Percentiles rank a stretch among this genome's conserved stretches.
Conservation (phyloP, 106 monocot species). For the Dioscorea alata region DNA sequence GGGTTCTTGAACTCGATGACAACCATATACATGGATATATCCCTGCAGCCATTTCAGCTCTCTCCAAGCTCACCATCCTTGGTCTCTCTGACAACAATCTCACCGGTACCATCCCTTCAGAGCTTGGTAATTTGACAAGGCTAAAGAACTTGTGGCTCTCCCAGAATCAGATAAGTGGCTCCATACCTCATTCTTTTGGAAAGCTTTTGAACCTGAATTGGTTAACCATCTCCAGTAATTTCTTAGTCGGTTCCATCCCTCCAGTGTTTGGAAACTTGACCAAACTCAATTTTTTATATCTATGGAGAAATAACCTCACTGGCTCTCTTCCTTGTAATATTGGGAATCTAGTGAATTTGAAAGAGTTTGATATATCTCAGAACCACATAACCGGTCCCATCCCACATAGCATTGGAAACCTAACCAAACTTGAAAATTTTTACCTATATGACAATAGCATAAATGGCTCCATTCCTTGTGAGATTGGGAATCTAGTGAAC, state of each 20-base stretch:
- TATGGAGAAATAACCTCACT: not conserved
- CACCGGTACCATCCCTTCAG: too few species aligned
- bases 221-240: too few species aligned
- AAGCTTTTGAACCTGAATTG: not conserved
- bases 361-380: not conserved
- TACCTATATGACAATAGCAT: not conserved
- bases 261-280: too few species aligned
- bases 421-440: not conserved
- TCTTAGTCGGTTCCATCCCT: too few species aligned
- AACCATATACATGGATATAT: slow-evolving; percentile 7
- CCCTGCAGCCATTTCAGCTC: too few species aligned
- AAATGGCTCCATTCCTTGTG: not conserved
- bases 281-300: not conserved
- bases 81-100: too few species aligned
- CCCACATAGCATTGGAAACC: slow-evolving; percentile 2
- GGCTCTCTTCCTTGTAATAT: slow-evolving; percentile 3
- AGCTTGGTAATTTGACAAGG: too few species aligned
- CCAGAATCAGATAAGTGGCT: not conserved
- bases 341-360: not conserved
- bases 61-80: too few species aligned
- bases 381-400: slow-evolving; percentile 4
- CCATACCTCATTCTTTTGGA: not conserved
- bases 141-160: too few species aligned
- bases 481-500: too few species aligned
- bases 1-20: not conserved